phyloP scores from a whole-genome alignment of 208 protist genomes.

The Cochliopodium minus region DNA sequence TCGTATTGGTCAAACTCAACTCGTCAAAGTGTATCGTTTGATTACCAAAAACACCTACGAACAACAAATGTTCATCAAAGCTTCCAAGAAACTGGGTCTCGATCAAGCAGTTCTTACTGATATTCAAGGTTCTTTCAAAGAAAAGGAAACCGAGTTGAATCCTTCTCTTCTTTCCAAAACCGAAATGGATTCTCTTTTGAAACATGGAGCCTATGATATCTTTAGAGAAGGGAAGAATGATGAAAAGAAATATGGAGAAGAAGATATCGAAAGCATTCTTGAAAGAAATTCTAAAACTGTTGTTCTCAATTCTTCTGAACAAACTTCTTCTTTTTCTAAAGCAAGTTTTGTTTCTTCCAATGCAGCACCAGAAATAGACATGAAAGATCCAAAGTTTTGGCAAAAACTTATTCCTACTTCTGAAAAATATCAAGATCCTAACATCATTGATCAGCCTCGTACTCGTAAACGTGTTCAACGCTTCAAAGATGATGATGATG shows the following conservation, averaged over 20 bases:
- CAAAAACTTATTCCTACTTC: background rate
- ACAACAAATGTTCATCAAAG: constrained; percentile 88
- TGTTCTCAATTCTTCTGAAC: background rate
- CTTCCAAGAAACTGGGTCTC: constrained; percentile 87
- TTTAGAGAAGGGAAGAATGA: background rate
- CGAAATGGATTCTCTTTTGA: background rate
- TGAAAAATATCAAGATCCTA: background rate
- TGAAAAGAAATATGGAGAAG: background rate
- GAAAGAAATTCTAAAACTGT: background rate
- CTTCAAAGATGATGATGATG: background rate
- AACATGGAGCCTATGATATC: background rate
- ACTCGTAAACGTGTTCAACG: background rate
- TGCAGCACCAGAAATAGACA: background rate
- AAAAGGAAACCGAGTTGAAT: background rate
- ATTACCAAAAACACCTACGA: constrained; percentile 88
- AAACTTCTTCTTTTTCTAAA: background rate
- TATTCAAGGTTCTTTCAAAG: background rate
- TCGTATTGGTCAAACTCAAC: constrained; percentile 89
- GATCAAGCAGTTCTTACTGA: constrained; percentile 32
- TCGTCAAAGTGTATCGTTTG: constrained; percentile 84
- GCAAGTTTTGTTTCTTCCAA: background rate
- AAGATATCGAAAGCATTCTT: constrained; percentile 4
- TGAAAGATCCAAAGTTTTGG: background rate
- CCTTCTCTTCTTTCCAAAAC: background rate
- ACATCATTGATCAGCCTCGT: background rate